Evolutionary conservation across 1,284 basidiomycete genomes (phyloP), one percentile per base, ranked within the genome.

Genomic region (Ceratobasidium sp.): DNA sequence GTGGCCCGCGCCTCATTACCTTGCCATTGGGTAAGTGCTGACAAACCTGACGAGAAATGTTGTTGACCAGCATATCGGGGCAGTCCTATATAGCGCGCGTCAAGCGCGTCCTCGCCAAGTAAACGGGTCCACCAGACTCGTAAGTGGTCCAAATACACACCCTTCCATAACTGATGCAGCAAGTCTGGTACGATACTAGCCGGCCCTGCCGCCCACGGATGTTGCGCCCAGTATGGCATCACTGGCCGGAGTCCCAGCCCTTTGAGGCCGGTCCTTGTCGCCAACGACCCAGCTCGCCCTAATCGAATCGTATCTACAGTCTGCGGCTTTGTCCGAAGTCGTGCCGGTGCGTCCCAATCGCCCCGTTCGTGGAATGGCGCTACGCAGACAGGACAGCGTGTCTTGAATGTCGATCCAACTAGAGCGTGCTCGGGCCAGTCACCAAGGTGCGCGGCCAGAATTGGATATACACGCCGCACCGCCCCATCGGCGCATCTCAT

Each of bases 131-230:
- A 76, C 80, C 81, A 81, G 18, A 75, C 58, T 1, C 79, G 74
- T 9, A 80, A 63, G 64, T 80, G 79, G 47, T 79, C 77, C 18
- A 78, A 76, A 73, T 80, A 79, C 4, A 80, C 75, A 1, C 80
- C 79, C 66, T 81, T 78, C 73, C 80, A 77, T 0, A 80, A 71
- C 67, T 81, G 79, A 69, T 81, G 80, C 21, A 80, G 73, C 47
- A 80, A 58, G 71, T 81, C 79, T 5, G 80, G 79, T 0, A 79
- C 80, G 59, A 81, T 73, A 38, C 67, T 75, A 0, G 14, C 9
- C 72, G 78, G 69, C 80, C 67, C 59, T 21, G 32, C n/a, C 21
- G 57, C 44, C n/a, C 21, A 54, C 18, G 70, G 70, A 2, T 35
- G 66, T n/a, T 75, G 59, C 1, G 52, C 58, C 82, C 82, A 82